Evolutionary conservation across 2,329 filamentous ascomycete genomes (phyloP).

Genomic region (Colletotrichum gigasporum): DNA sequence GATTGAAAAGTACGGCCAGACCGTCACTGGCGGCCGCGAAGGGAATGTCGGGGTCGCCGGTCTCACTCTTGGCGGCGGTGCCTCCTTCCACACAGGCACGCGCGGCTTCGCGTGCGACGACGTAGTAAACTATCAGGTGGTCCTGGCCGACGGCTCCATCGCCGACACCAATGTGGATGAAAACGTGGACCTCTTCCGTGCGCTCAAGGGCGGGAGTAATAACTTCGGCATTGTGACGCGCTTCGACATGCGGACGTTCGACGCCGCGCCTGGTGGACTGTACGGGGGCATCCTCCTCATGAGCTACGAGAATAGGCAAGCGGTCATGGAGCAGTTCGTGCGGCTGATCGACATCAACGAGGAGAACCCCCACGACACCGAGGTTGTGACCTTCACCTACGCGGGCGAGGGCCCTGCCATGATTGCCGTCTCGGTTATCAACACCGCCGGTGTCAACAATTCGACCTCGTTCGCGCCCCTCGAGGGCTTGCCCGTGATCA

Average conservation of each 20-base stretch:
- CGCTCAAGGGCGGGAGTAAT: slow-evolving; percentile 56
- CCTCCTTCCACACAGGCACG: slow-evolving; percentile 31
- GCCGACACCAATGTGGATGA: slow-evolving; percentile 46
- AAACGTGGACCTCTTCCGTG: slow-evolving; percentile 55
- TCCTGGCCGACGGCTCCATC: slow-evolving; percentile 52
- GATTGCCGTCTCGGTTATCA: no score
- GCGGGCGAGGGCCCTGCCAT: no score
- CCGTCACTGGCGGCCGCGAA: slow-evolving; percentile 3
- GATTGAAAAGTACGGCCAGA: slow-evolving; percentile 3
- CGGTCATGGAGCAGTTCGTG: no score
- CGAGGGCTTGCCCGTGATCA: no score
- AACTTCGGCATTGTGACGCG: slow-evolving; percentile 55
- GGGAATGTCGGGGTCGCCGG: slow-evolving; percentile 37
- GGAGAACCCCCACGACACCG: no score
- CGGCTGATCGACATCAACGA: no score
- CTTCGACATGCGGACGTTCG: slow-evolving; percentile 36
- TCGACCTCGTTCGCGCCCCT: no score
- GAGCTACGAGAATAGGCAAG: slow-evolving; percentile 4
- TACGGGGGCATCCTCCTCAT: slow-evolving; percentile 7
- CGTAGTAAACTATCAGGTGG: slow-evolving; percentile 53
- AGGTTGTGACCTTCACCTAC: no score
- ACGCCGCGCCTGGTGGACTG: not conserved
- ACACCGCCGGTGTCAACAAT: no score
- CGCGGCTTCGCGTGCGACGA: slow-evolving; percentile 49
- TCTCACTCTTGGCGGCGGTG: slow-evolving; percentile 41